Evolutionary conservation across 148 eudicot species (phyloP).

Genomic region (Chenopodium berlandieri): DNA sequence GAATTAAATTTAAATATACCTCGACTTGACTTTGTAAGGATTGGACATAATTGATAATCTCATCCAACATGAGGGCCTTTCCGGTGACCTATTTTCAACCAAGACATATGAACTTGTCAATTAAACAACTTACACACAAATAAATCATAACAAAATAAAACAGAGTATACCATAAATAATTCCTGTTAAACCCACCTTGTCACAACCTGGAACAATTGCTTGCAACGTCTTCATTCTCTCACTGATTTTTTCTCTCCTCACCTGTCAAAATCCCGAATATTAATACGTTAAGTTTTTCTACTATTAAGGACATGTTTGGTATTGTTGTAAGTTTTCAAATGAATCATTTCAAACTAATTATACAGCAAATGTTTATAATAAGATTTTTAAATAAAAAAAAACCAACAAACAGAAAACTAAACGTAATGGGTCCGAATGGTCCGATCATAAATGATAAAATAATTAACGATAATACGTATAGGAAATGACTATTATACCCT

Average conservation of each 20-base stretch:
- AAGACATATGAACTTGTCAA: constrained; percentile 26
- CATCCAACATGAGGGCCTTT: constrained; percentile 95
- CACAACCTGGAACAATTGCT: constrained; percentile 90
- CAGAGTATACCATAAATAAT: background rate
- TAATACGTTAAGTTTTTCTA: background rate
- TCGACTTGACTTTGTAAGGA: constrained; percentile 80
- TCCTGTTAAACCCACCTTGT: constrained; percentile 49
- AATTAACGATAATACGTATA: no score
- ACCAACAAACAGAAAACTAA: no score
- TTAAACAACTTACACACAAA: background rate
- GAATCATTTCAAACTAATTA: no score
- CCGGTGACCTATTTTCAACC: constrained; percentile 64
- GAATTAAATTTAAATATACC: constrained; percentile 30
- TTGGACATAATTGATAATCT: constrained; percentile 76
- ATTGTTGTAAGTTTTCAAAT: background rate
- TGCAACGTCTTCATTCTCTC: constrained; percentile 78
- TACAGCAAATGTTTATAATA: no score
- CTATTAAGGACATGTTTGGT: background rate
- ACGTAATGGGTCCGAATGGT: background rate
- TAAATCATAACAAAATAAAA: background rate
- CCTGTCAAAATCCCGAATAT: constrained; percentile 37
- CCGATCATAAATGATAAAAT: no score
- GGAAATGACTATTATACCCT: constrained; percentile 45
- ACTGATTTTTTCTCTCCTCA: constrained; percentile 83
- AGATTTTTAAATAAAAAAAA: background rate